Base-by-base conservation (phyloP, 2,329 filamentous ascomycete species). In the Colletotrichum tamarilloi region DNA sequence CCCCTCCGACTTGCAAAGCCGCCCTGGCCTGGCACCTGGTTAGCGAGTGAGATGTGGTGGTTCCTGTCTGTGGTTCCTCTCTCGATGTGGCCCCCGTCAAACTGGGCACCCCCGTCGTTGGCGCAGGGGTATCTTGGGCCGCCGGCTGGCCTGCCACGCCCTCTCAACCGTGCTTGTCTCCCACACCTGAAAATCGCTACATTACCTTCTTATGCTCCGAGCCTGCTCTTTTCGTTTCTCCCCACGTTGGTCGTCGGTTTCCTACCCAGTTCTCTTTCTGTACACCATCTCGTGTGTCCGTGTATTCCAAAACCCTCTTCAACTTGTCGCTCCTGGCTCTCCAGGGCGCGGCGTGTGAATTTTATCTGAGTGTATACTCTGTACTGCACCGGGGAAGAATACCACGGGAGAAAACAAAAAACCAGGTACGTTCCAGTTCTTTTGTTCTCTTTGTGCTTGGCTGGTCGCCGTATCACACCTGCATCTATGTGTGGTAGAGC, bases 281-380 rank as follows among this genome's bases (percentile, higher is more conserved):
- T 75, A 74, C 62, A 75, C 70, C 73, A 68, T 70, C 67, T 49
- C 62, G 73, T 75, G 72, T 74, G 71, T 80, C 60, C 49, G 71
- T 78, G 80, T 77, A 77, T 78, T 80, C 76, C 76, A 76, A 74
- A 76, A 73, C 76, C 76, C 75, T 77, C 77, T 78, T 78, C 76
- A 78, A 77, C 79, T 79, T 84, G 82, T 79, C 82, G 83, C 81
- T 81, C 84, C 84, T 84, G 84, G 84, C 82, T 83, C 79, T 83
- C 84, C 84, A 85, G 85, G 84, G 81, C 81, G 81, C 84, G 82
- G 80, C 81, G 81, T 83, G 78, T 85, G 81, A 80, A 77, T 38
- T 68, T 68, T 64, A 59, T 46, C 46, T 63, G 62, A 72, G 57
- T 74, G 72, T 68, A 72, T 66, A 56, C 60, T 73, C 67, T 73